phyloP scores from a whole-genome alignment of 1,284 basidiomycete genomes.

The Ceratobasidium sp. region DNA sequence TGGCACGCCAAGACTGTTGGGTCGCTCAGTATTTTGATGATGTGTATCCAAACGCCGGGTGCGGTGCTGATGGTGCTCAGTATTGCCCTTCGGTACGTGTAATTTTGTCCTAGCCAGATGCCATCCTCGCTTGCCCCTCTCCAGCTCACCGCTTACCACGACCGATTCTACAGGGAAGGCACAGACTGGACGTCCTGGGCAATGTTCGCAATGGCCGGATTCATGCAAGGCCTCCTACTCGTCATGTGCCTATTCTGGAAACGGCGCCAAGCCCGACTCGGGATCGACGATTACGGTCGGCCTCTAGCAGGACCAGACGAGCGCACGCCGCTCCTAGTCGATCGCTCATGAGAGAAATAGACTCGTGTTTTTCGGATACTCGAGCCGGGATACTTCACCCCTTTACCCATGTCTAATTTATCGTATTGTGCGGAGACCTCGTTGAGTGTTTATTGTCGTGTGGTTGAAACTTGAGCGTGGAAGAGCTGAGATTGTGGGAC shows the following conservation, averaged over 20 bases:
- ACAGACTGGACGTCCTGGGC: slow-evolving; percentile 66
- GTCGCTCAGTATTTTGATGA: slow-evolving; percentile 92
- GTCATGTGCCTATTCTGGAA: slow-evolving; percentile 86
- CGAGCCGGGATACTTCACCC: neutral
- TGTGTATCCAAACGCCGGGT: slow-evolving; percentile 95
- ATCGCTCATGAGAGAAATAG: neutral
- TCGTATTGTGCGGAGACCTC: neutral
- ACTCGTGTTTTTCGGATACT: neutral
- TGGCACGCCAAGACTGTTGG: slow-evolving; percentile 85
- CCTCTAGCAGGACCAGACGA: slow-evolving; percentile 59
- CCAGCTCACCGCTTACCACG: slow-evolving; percentile 63
- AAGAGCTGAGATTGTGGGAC: neutral
- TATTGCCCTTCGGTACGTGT: slow-evolving; percentile 74
- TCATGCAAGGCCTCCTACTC: slow-evolving; percentile 87
- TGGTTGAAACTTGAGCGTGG: slow-evolving; percentile 3
- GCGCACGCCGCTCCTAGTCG: slow-evolving; percentile 29
- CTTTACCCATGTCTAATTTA: slow-evolving; percentile 4
- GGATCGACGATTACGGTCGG: slow-evolving; percentile 94
- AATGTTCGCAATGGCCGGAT: slow-evolving; percentile 85
- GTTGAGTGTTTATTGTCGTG: neutral
- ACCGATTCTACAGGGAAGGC: slow-evolving; percentile 49
- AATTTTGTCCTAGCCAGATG: slow-evolving; percentile 1
- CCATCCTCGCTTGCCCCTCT: slow-evolving; percentile 56
- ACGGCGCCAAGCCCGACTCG: slow-evolving; percentile 75
- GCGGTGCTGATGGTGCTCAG: slow-evolving; percentile 89